phyloP scores from a whole-genome alignment of 768 basidiomycete species.

The Suillus variegatus region DNA sequence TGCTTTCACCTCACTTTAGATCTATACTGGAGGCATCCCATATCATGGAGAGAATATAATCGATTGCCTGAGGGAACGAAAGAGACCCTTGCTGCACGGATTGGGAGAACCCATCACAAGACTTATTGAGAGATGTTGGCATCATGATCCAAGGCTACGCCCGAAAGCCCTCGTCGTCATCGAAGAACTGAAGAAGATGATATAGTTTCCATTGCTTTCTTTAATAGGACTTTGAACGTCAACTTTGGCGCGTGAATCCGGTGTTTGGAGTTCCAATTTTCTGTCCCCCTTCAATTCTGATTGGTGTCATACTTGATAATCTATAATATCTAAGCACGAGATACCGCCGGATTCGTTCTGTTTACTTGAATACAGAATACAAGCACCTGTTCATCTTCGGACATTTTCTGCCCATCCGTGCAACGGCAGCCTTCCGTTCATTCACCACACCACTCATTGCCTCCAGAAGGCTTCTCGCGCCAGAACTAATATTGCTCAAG shows the following conservation, averaged over 20 bases:
- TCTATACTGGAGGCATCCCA: neutral
- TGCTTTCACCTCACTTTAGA: conserved; percentile 2
- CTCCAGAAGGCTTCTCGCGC: too few relatives aligned
- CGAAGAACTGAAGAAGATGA: neutral
- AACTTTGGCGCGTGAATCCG: neutral
- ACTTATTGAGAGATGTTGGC: conserved; percentile 8
- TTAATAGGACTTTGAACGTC: neutral
- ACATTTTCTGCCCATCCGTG: too few relatives aligned
- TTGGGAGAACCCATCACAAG: conserved; percentile 2
- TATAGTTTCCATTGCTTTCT: neutral
- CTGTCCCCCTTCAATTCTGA: neutral
- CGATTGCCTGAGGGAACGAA: neutral
- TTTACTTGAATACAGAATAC: too few relatives aligned
- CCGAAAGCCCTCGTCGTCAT: neutral
- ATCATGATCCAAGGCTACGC: neutral
- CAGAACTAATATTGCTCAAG: too few relatives aligned
- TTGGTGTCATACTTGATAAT: neutral
- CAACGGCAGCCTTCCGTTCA: too few relatives aligned
- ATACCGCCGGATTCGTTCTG: too few relatives aligned
- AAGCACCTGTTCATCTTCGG: too few relatives aligned
- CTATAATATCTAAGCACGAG: too few relatives aligned
- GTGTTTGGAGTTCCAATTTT: neutral
- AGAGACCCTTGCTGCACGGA: neutral
- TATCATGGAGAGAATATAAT: neutral
- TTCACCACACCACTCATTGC: too few relatives aligned